phyloP scores from a whole-genome alignment of 305 asterid species.

The Andrographis paniculata region DNA sequence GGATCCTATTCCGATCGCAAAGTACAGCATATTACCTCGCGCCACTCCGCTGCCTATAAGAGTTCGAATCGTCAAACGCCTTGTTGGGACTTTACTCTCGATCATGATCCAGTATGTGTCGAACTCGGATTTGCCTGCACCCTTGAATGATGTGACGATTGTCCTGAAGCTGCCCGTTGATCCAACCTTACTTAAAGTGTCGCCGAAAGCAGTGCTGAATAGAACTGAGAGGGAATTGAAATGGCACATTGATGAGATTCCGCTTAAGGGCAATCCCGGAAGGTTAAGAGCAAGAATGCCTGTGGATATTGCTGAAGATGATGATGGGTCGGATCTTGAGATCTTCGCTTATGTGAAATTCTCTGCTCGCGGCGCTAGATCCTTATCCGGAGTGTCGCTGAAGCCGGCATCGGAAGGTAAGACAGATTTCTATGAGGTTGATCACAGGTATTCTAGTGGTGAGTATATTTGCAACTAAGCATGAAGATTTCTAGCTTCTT shows the following conservation, averaged over 20 bases:
- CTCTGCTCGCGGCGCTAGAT: slow-evolving; percentile 47
- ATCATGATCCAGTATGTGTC: slow-evolving; percentile 72
- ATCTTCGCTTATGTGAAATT: slow-evolving; percentile 57
- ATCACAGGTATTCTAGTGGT: slow-evolving; percentile 73
- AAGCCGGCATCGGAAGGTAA: slow-evolving; percentile 76
- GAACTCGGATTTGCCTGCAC: slow-evolving; percentile 61
- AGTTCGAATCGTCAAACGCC: slow-evolving; percentile 70
- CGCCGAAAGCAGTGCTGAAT: slow-evolving; percentile 83
- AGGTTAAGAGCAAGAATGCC: slow-evolving; percentile 80
- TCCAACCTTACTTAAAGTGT: slow-evolving; percentile 62
- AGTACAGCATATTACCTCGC: slow-evolving; percentile 65
- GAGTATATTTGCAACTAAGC: slow-evolving; percentile 55
- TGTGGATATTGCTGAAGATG: slow-evolving; percentile 60
- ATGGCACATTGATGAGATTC: slow-evolving; percentile 82
- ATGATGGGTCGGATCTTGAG: slow-evolving; percentile 60
- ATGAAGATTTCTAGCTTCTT: slow-evolving; percentile 8
- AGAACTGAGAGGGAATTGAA: slow-evolving; percentile 75
- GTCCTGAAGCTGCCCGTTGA: slow-evolving; percentile 74
- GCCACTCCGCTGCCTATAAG: slow-evolving; percentile 74
- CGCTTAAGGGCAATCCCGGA: slow-evolving; percentile 61
- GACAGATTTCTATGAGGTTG: slow-evolving; percentile 65
- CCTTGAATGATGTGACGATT: slow-evolving; percentile 63
- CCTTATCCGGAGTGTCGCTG: slow-evolving; percentile 69
- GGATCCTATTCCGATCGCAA: slow-evolving; percentile 59
- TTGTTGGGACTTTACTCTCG: slow-evolving; percentile 73